Conservation (phyloP, 257 asterid genomes). For the Leonotis leonurus region DNA sequence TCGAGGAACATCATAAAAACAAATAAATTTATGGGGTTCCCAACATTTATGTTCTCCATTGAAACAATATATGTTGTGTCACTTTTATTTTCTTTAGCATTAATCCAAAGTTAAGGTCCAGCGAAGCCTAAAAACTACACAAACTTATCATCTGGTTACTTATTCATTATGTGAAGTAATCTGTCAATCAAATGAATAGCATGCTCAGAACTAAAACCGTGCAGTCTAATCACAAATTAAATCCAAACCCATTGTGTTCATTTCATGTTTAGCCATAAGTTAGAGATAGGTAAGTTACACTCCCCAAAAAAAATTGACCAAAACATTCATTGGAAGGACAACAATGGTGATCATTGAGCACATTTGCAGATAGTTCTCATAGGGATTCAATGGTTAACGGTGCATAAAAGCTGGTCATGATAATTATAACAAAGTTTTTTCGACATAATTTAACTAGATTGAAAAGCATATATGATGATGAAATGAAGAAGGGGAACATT, state of each 20-base stretch:
- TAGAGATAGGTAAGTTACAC: not conserved
- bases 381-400: not conserved
- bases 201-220: not conserved
- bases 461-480: constrained; percentile 2
- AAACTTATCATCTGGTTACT: not conserved
- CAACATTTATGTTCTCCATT: not conserved
- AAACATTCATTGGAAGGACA: constrained; percentile 5
- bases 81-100: not conserved
- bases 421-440: too few relatives aligned
- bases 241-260: too few relatives aligned
- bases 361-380: not conserved
- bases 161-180: not conserved
- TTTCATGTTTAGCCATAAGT: not conserved
- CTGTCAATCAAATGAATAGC: not conserved
- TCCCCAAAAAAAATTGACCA: not conserved
- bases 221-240: not conserved
- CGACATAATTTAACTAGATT: too few relatives aligned
- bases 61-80: not conserved
- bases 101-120: not conserved
- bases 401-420: not conserved
- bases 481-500: not conserved
- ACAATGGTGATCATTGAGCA: not conserved
- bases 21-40: too few relatives aligned
- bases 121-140: not conserved
- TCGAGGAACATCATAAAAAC: too few relatives aligned